A percentile compares a stretch with the other conserved stretches of the same genome.
These are phyloP conservation scores for Fusarium sp. DNA, from an alignment of 2,329 filamentous ascomycete genomes.

Conservation along the genomic window DNA sequence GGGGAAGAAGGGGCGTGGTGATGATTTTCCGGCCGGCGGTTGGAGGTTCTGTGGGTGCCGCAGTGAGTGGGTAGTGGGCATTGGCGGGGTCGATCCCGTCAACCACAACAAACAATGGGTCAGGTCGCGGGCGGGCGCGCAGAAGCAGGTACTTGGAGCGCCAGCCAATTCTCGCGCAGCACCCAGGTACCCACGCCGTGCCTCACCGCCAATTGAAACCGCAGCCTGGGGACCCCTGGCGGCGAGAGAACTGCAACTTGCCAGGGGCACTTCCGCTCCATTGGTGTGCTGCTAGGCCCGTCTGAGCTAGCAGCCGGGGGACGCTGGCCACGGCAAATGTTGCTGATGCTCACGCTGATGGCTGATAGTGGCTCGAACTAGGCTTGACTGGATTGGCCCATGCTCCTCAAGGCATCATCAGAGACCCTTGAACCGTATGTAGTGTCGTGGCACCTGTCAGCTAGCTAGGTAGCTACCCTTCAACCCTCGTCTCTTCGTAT, in stretches of 20 bases:
- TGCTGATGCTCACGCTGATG: conserved; percentile 10
- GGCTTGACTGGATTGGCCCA: background rate
- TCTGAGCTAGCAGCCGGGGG: background rate
- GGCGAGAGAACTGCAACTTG: conserved; percentile 37
- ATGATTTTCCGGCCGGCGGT: conserved; percentile 54
- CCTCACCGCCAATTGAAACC: conserved; percentile 52
- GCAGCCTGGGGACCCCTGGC: conserved; percentile 38
- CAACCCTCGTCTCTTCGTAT: background rate
- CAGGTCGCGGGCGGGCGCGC: background rate
- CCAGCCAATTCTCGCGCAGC: conserved; percentile 18
- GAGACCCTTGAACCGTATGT: background rate
- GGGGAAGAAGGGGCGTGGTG: conserved; percentile 51
- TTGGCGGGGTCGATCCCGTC: conserved; percentile 48
- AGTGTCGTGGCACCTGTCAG: conserved; percentile 31
- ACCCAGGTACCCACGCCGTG: conserved; percentile 32
- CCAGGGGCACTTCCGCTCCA: conserved; percentile 38
- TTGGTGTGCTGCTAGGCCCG: conserved; percentile 16
- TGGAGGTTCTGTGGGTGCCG: conserved; percentile 49
- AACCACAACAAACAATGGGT: conserved; percentile 29
- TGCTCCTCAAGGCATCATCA: conserved; percentile 1
- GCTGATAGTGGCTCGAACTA: conserved; percentile 6
- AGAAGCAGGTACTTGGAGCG: conserved; percentile 23
- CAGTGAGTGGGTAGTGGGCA: conserved; percentile 23
- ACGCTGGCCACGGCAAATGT: background rate
- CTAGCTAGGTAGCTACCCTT: background rate